phyloP scores from a whole-genome alignment of 2,329 filamentous ascomycete genomes.

The Arthrobotrys sinensis region DNA sequence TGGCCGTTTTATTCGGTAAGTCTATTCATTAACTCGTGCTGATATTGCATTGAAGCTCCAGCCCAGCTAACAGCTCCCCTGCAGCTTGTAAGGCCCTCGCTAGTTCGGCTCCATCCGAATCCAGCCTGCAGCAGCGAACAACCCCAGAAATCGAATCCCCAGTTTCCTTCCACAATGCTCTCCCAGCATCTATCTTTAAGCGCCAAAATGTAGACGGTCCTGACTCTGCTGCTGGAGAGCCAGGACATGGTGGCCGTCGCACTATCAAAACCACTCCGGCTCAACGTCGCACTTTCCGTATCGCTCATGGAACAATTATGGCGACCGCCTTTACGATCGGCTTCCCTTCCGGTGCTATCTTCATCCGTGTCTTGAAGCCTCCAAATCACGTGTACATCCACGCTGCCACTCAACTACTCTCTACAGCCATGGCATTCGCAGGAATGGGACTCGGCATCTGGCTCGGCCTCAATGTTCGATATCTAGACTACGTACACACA shows the following conservation, averaged over 20 bases:
- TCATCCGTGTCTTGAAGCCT: constrained; percentile 74
- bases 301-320: constrained; percentile 71
- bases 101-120: constrained; percentile 23
- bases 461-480: constrained; percentile 61
- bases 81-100: constrained; percentile 23
- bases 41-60: background rate
- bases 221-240: constrained; percentile 39
- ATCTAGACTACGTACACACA: constrained; percentile 73
- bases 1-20: constrained; percentile 16
- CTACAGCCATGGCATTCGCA: constrained; percentile 74
- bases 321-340: constrained; percentile 73
- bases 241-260: constrained; percentile 52
- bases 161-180: background rate
- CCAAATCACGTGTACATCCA: constrained; percentile 69
- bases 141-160: background rate
- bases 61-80: constrained; percentile 10
- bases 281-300: constrained; percentile 50
- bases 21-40: background rate
- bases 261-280: constrained; percentile 44
- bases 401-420: constrained; percentile 72
- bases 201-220: constrained; percentile 30
- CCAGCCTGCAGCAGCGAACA: constrained; percentile 28
- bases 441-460: constrained; percentile 74
- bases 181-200: constrained; percentile 12
- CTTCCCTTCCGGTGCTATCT: constrained; percentile 75